A percentile compares a stretch with the other conserved stretches of the same genome.
phyloP scores from a whole-genome alignment of 208 protist genomes.

The Trypanosoma melophagium region DNA sequence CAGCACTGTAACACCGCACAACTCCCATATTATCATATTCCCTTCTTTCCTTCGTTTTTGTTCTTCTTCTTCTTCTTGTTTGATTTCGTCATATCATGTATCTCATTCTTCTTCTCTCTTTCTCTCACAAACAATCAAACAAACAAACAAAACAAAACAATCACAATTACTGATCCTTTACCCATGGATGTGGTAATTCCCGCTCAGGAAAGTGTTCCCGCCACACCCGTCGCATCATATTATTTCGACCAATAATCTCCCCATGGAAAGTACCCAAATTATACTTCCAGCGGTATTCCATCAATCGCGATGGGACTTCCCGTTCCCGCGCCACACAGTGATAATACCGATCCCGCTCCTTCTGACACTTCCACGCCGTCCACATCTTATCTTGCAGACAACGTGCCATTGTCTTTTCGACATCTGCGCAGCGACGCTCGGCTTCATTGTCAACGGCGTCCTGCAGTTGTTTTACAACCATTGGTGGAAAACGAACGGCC shows the following conservation, averaged over 20 bases:
- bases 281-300: conserved; percentile 75
- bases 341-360: conserved; percentile 77
- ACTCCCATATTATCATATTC: not conserved
- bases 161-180: conserved; percentile 49
- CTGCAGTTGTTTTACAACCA: conserved; percentile 62
- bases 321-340: conserved; percentile 53
- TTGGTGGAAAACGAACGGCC: conserved; percentile 69
- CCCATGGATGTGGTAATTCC: conserved; percentile 79
- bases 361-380: conserved; percentile 90
- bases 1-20: not conserved
- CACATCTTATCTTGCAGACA: conserved; percentile 90
- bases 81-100: not conserved
- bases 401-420: conserved; percentile 79
- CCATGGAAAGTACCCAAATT: conserved; percentile 76
- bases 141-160: not conserved
- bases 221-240: conserved; percentile 76
- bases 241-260: conserved; percentile 78
- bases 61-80: not conserved
- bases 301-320: conserved; percentile 11
- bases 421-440: conserved; percentile 68
- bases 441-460: conserved; percentile 53
- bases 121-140: conserved; percentile 4
- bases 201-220: conserved; percentile 79
- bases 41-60: not conserved
- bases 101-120: not conserved